phyloP scores from a whole-genome alignment of 2,329 filamentous ascomycete species.

The Chaetomiaceae sp. region DNA sequence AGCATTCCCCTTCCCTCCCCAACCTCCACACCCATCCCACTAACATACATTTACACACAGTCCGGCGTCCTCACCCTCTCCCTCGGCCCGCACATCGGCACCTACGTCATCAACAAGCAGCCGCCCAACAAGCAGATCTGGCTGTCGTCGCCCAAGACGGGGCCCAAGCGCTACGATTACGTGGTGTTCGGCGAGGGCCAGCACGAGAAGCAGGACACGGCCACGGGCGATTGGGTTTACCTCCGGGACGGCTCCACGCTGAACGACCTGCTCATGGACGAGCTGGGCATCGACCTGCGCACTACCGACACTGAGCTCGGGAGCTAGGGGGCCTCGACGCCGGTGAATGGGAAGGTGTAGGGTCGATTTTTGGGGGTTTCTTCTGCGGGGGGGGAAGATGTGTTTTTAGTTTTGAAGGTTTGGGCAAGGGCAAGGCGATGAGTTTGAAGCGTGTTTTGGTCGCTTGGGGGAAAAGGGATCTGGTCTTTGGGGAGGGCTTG shows the following conservation, averaged over 20 bases:
- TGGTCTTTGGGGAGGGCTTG: too few relatives aligned
- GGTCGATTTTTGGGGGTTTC: too few relatives aligned
- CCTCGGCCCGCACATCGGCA: constrained; percentile 61
- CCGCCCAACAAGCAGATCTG: constrained; percentile 97
- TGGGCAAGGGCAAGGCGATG: too few relatives aligned
- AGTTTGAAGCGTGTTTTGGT: too few relatives aligned
- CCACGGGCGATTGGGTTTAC: constrained; percentile 78
- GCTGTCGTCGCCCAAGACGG: constrained; percentile 86
- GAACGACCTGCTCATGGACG: constrained; percentile 65
- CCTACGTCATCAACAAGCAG: constrained; percentile 97
- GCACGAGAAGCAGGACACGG: constrained; percentile 73
- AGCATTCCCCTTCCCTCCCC: constrained; percentile 31
- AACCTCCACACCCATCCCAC: not conserved
- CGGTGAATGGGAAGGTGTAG: too few relatives aligned
- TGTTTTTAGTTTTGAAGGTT: too few relatives aligned
- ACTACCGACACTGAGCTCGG: constrained; percentile 18
- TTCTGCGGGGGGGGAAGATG: too few relatives aligned
- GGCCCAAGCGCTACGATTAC: constrained; percentile 93
- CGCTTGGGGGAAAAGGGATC: too few relatives aligned
- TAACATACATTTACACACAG: constrained; percentile 44
- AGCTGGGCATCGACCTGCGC: constrained; percentile 65
- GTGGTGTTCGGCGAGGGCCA: constrained; percentile 69
- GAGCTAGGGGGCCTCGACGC: constrained; percentile 2
- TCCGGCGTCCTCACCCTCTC: constrained; percentile 78
- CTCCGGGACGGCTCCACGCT: constrained; percentile 75